Base-by-base conservation (phyloP, 2,329 filamentous ascomycete species). In the Pseudogymnoascus verrucosus region DNA sequence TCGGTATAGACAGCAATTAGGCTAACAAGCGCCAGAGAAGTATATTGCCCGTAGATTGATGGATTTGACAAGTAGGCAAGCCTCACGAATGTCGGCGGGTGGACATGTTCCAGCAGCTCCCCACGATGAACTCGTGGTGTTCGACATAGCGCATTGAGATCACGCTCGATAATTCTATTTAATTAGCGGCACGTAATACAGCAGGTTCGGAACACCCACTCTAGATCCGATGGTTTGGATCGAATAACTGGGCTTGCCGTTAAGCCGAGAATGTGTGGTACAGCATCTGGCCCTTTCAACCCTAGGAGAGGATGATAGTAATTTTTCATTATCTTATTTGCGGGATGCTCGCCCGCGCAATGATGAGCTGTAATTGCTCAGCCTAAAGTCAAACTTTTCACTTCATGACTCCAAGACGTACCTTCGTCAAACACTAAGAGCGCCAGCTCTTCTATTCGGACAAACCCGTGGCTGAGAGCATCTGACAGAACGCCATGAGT, bases 391-490 rank as follows among this genome's bases (percentile, higher is more conserved):
- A 31, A 34, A 34, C n/a, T 12, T 57, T 5, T 36, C n/a, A 19
- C 7, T 34, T 21, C 5, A 36, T 7, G 12, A 57, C 23, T 57
- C 5, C 65, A 28, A 21, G 10, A 14, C 51, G 2, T 74, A 83
- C 84, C 84, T 80, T 90, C 87, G 71, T 90, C 87, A 67, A 89
- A 88, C 0, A 89, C 78, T 6, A 89, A 74, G 36, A 89, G 73
- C 19, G 82, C 78, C 19, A 89, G 69, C 3, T 74, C 74, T 5
- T 74, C 69, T 69, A 89, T 80, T 8, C 71, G 75, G 3, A 89
- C 79, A 71, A 89, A 89, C 0, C 78, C 86, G 75, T 88, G 84
- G 5, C 73, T 79, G 61, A 89, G 77, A 14, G 85, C 86, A 76
- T 89, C 85, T 1, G 79, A 73, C 5, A 89, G 76, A 42, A 76